A percentile compares a stretch with the other conserved stretches of the same genome.
Evolutionary conservation across 331 rosid species (phyloP).

Genomic region (Pyracantha coccinea): DNA sequence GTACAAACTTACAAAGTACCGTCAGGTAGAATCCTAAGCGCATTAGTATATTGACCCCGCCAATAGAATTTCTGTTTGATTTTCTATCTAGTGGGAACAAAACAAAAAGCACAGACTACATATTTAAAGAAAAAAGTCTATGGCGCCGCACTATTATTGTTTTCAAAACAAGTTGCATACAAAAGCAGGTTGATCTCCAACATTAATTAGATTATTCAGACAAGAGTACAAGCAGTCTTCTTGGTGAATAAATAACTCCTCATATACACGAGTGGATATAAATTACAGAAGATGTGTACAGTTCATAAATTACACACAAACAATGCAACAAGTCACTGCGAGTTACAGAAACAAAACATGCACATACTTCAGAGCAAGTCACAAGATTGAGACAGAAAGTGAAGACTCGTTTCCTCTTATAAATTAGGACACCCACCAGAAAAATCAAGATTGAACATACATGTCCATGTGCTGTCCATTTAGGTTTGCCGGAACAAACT

Average conservation of each 20-base stretch:
- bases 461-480: slow-evolving; percentile 47
- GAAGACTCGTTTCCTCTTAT: slow-evolving; percentile 30
- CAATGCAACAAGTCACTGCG: slow-evolving; percentile 41
- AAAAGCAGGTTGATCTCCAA: not conserved
- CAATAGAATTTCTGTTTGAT: not conserved
- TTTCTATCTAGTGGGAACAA: not conserved
- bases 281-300: slow-evolving; percentile 57
- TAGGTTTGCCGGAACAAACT: slow-evolving; percentile 11
- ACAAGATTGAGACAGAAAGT: slow-evolving; percentile 18
- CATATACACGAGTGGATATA: slow-evolving; percentile 48
- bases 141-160: not conserved
- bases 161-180: not conserved
- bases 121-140: not conserved
- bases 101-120: not conserved
- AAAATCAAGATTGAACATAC: slow-evolving; percentile 32
- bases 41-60: not conserved
- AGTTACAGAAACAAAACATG: slow-evolving; percentile 29
- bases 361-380: slow-evolving; percentile 28
- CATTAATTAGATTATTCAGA: slow-evolving; percentile 1
- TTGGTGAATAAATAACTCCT: slow-evolving; percentile 15
- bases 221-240: slow-evolving; percentile 13
- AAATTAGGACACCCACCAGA: slow-evolving; percentile 40
- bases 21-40: no score
- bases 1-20: not conserved
- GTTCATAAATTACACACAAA: slow-evolving; percentile 46